These are phyloP conservation scores for Brettanomyces naardenensis DNA, from an alignment of 805 yeast species.

Conservation along the genomic window DNA sequence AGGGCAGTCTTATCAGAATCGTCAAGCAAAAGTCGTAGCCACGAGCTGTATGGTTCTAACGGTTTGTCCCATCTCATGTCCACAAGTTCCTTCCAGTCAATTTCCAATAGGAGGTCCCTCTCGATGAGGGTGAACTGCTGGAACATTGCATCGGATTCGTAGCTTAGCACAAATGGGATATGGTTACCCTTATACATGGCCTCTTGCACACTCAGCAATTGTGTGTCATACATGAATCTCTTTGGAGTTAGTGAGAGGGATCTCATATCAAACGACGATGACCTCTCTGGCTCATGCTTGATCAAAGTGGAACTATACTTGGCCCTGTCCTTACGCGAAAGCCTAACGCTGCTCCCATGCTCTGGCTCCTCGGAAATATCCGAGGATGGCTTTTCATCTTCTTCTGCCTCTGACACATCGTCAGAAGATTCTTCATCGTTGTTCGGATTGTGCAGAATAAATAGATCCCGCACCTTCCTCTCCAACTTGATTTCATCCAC, in stretches of 20 bases:
- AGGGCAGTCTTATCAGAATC: constrained; percentile 49
- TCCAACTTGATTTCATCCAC: constrained; percentile 25
- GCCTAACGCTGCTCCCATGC: background rate
- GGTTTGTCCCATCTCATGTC: constrained; percentile 68
- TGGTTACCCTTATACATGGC: constrained; percentile 47
- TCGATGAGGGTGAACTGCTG: constrained; percentile 84
- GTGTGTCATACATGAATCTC: constrained; percentile 8
- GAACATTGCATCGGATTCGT: constrained; percentile 58
- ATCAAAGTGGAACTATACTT: constrained; percentile 5
- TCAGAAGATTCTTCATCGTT: constrained; percentile 1
- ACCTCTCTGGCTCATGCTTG: constrained; percentile 6
- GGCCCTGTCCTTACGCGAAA: background rate
- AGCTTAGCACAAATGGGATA: constrained; percentile 74
- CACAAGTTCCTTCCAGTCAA: constrained; percentile 87
- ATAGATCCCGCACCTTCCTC: constrained; percentile 26
- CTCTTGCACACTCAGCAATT: constrained; percentile 27
- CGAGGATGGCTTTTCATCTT: background rate
- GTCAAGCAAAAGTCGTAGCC: constrained; percentile 70
- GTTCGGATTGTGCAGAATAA: constrained; percentile 19
- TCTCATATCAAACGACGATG: constrained; percentile 21
- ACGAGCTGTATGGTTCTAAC: constrained; percentile 63
- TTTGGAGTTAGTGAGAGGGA: constrained; percentile 23
- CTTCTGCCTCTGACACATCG: background rate
- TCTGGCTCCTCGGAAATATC: background rate
- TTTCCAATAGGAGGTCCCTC: constrained; percentile 69